These are phyloP conservation scores for Metschnikowia bowlesiae DNA, from an alignment of 805 yeast genomes.

Conservation along the genomic window DNA sequence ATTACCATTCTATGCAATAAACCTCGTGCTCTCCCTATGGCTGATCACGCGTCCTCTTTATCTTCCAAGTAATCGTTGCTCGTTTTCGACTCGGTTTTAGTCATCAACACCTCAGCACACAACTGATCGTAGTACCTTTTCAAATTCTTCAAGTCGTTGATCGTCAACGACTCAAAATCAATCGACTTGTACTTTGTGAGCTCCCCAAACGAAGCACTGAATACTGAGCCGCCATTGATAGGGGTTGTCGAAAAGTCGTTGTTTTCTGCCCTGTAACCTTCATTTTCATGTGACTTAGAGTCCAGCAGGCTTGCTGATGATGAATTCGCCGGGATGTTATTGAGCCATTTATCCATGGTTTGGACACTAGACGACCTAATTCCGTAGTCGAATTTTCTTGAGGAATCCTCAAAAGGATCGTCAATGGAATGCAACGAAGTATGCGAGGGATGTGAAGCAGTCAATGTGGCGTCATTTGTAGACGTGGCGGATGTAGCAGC, in stretches of 20 bases:
- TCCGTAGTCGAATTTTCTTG: constrained; percentile 26
- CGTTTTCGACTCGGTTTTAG: constrained; percentile 14
- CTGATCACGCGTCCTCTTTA: neutral
- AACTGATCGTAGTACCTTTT: constrained; percentile 37
- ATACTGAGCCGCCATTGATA: constrained; percentile 21
- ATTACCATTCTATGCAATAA: neutral
- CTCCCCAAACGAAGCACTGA: constrained; percentile 21
- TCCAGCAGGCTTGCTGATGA: constrained; percentile 5
- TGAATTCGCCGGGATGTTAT: constrained; percentile 22
- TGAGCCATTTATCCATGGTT: constrained; percentile 43
- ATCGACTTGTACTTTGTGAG: constrained; percentile 29
- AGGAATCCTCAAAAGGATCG: constrained; percentile 16
- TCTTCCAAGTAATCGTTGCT: constrained; percentile 12
- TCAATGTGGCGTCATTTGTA: neutral
- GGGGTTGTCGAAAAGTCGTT: constrained; percentile 10
- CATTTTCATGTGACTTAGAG: neutral
- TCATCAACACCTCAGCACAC: constrained; percentile 21
- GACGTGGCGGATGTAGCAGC: constrained; percentile 12
- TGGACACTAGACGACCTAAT: constrained; percentile 37
- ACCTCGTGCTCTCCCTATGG: too few relatives aligned
- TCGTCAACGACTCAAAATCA: constrained; percentile 34
- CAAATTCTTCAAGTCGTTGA: constrained; percentile 31
- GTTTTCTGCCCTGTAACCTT: constrained; percentile 3
- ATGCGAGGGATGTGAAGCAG: constrained; percentile 18
- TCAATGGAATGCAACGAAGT: constrained; percentile 34